phyloP scores from a whole-genome alignment of 1,139 yeast genomes.

The Taphrina wiesneri region DNA sequence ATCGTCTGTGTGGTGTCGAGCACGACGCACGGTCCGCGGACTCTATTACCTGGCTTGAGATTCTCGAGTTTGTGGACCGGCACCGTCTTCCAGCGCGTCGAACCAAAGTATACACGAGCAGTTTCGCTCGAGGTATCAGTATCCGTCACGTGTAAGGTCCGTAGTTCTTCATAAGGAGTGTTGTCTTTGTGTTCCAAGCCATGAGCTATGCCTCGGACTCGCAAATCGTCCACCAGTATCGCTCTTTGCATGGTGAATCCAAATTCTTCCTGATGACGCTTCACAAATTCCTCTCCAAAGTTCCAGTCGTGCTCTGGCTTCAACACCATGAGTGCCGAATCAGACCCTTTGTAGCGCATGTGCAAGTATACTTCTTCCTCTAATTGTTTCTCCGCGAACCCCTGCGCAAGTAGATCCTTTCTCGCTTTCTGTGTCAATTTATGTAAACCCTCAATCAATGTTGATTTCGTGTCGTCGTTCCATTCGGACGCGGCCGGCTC shows the following conservation, averaged over 20 bases:
- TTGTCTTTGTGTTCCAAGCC: constrained; percentile 41
- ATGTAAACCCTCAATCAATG: constrained; percentile 47
- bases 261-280: constrained; percentile 64
- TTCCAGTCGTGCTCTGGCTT: constrained; percentile 46
- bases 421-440: constrained; percentile 46
- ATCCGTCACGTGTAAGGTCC: constrained; percentile 37
- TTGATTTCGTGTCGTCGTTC: constrained; percentile 44
- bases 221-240: constrained; percentile 77
- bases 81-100: constrained; percentile 55
- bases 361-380: constrained; percentile 66
- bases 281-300: constrained; percentile 50
- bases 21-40: constrained; percentile 78
- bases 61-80: constrained; percentile 56
- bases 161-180: constrained; percentile 17
- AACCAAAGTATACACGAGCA: constrained; percentile 50
- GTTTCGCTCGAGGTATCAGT: constrained; percentile 42
- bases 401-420: constrained; percentile 51
- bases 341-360: constrained; percentile 83
- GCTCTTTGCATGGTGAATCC: constrained; percentile 65
- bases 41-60: constrained; percentile 55
- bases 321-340: constrained; percentile 72
- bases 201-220: constrained; percentile 69
- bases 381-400: constrained; percentile 50
- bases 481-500: constrained; percentile 53
- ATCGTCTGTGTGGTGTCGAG: constrained; percentile 88